Evolutionary conservation across 495 filamentous ascomycete species (phyloP).

Genomic region (Ascobolus immersus): DNA sequence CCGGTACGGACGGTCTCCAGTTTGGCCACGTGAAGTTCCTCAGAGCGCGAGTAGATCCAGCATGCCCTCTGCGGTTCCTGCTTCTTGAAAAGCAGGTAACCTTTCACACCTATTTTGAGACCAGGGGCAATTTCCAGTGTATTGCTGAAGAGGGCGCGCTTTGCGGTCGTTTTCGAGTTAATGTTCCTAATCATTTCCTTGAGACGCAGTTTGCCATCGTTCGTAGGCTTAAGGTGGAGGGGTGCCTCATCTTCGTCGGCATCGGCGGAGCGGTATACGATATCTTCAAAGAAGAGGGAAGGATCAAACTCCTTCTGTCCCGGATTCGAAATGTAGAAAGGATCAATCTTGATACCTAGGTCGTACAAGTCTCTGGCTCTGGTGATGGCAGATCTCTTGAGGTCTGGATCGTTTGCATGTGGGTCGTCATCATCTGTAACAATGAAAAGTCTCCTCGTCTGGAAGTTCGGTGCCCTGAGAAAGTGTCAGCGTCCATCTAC

Average conservation of each 20-base stretch:
- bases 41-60: conserved; percentile 65
- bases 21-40: conserved; percentile 53
- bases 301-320: conserved; percentile 49
- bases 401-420: conserved; percentile 40
- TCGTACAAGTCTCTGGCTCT: conserved; percentile 91
- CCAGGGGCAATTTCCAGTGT: conserved; percentile 67
- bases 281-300: conserved; percentile 79
- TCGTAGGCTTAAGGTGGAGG: conserved; percentile 10
- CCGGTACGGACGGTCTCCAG: conserved; percentile 46
- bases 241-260: conserved; percentile 34
- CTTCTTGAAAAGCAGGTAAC: conserved; percentile 65
- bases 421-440: conserved; percentile 90
- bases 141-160: conserved; percentile 63
- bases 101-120: conserved; percentile 69
- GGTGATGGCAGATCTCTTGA: conserved; percentile 51
- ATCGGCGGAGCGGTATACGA: conserved; percentile 40
- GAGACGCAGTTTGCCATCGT: conserved; percentile 56
- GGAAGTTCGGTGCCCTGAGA: conserved; percentile 81
- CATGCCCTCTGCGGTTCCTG: conserved; percentile 55
- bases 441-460: conserved; percentile 73
- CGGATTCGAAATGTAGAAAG: conserved; percentile 65
- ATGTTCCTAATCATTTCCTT: conserved; percentile 68
- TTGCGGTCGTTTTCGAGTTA: conserved; percentile 71
- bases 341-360: conserved; percentile 70
- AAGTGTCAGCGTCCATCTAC: no score